phyloP scores from a whole-genome alignment of 495 filamentous ascomycete genomes.

The Hypoxylon fuscum region DNA sequence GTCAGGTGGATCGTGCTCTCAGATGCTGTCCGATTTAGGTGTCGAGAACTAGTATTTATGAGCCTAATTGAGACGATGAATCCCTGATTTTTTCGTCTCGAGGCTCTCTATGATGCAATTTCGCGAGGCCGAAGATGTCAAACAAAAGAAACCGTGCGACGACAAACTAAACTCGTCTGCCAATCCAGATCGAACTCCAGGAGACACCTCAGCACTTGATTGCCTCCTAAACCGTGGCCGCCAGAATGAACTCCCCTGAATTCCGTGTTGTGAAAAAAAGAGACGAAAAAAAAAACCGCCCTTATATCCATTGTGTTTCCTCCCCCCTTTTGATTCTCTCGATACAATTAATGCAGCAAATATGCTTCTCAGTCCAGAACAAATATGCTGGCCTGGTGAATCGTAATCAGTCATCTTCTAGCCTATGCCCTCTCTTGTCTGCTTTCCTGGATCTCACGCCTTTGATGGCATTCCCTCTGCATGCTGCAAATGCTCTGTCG shows the following conservation, averaged over 20 bases:
- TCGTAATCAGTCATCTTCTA: background rate
- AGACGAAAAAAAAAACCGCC: too few species aligned
- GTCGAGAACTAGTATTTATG: too few species aligned
- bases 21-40: too few species aligned
- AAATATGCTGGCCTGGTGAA: too few species aligned
- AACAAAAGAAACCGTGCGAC: conserved; percentile 17
- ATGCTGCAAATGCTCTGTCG: background rate
- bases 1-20: too few species aligned
- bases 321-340: background rate
- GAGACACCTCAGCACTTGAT: conserved; percentile 65
- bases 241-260: conserved; percentile 1
- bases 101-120: too few species aligned
- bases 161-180: conserved; percentile 7
- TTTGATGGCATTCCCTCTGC: too few species aligned
- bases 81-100: too few species aligned
- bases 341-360: background rate
- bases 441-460: background rate
- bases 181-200: conserved; percentile 45
- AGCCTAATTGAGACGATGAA: too few species aligned
- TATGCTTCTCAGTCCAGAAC: too few species aligned
- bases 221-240: conserved; percentile 44
- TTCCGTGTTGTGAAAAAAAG: conserved; percentile 6
- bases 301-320: too few species aligned
- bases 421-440: background rate
- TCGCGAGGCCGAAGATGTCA: background rate